Percentiles rank a stretch among this genome's conserved stretches.
Evolutionary conservation across 2,329 filamentous ascomycete genomes (phyloP).

Genomic region (Fusarium subtropicale): DNA sequence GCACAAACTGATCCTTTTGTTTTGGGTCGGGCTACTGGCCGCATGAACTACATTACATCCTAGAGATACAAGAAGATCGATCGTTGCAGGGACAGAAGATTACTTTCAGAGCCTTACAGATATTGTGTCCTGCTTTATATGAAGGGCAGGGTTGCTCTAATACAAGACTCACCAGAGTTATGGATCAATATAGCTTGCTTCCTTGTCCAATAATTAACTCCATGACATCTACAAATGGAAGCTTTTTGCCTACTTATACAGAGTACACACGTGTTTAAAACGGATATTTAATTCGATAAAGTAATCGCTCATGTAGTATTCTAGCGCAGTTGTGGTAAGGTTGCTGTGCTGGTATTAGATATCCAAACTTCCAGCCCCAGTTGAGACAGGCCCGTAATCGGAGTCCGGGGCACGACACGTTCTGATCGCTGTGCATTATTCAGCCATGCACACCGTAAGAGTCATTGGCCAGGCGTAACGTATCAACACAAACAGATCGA

Average conservation of each 20-base stretch:
- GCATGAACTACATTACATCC: neutral
- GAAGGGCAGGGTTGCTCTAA: neutral
- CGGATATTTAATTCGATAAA: neutral
- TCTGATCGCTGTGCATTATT: constrained; percentile 31
- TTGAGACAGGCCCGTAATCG: constrained; percentile 30
- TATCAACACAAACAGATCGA: constrained; percentile 18
- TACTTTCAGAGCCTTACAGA: neutral
- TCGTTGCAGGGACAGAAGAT: neutral
- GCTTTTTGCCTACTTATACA: neutral
- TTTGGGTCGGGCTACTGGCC: neutral
- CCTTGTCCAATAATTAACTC: neutral
- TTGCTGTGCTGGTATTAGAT: constrained; percentile 4
- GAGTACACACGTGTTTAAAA: neutral
- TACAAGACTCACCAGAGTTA: neutral
- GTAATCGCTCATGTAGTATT: neutral
- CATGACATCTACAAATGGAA: neutral
- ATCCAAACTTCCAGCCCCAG: neutral
- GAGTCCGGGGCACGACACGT: constrained; percentile 16
- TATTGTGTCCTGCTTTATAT: neutral
- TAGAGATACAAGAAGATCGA: neutral
- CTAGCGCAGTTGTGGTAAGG: constrained; percentile 2
- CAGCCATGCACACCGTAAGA: constrained; percentile 43
- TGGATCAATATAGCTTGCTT: neutral
- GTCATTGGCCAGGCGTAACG: constrained; percentile 34
- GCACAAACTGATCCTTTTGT: neutral